Evolutionary conservation across 305 asterid genomes (phyloP).

Genomic region (Fraxinus paxiana): DNA sequence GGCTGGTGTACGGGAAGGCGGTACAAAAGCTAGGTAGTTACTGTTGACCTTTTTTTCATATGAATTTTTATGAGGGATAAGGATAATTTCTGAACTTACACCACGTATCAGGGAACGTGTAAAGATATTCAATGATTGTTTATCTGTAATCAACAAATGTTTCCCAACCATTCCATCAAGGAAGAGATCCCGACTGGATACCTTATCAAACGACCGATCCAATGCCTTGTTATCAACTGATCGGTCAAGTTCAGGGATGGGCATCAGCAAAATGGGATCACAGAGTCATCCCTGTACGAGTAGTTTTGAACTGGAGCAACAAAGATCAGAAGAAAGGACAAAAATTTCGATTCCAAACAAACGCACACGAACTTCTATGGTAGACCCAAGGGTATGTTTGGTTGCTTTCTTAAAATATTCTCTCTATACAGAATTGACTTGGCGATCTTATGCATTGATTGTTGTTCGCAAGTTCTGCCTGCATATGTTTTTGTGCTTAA

Average conservation of each 20-base stretch:
- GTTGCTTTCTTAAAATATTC: constrained; percentile 9
- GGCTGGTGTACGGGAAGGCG: constrained; percentile 66
- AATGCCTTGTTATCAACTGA: constrained; percentile 51
- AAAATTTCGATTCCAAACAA: constrained; percentile 65
- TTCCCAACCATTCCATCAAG: constrained; percentile 75
- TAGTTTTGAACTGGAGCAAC: constrained; percentile 68
- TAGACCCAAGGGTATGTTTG: constrained; percentile 59
- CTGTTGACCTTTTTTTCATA: constrained; percentile 2
- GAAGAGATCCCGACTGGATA: constrained; percentile 83
- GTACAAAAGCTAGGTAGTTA: constrained; percentile 74
- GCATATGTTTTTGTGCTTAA: neutral
- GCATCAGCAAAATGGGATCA: constrained; percentile 52
- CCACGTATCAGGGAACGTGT: constrained; percentile 71
- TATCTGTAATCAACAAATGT: constrained; percentile 73
- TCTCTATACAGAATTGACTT: neutral
- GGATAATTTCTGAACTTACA: constrained; percentile 23
- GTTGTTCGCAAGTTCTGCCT: constrained; percentile 1
- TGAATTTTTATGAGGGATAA: constrained; percentile 19
- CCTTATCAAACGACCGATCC: constrained; percentile 64
- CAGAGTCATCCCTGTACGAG: constrained; percentile 53
- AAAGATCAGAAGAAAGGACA: constrained; percentile 61
- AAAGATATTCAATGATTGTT: constrained; percentile 75
- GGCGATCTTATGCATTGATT: neutral
- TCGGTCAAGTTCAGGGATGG: constrained; percentile 50
- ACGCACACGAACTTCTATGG: constrained; percentile 89